phyloP scores from a whole-genome alignment of 129 eudicot genomes.

The Centrapalus pauciflorus region DNA sequence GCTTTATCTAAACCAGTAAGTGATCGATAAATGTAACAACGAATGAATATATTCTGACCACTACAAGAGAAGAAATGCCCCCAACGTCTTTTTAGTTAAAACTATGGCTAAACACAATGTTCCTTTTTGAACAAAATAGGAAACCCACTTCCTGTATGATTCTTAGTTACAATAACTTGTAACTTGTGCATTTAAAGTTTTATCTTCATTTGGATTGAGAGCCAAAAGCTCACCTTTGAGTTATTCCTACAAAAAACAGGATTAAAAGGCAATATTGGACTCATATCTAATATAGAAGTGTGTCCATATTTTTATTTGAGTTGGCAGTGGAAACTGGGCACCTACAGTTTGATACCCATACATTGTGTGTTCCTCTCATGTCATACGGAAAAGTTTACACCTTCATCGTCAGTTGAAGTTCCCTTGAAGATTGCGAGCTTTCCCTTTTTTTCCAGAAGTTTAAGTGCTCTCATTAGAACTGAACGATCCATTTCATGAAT shows the following conservation, averaged over 20 bases:
- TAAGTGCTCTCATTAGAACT: slow-evolving; percentile 69
- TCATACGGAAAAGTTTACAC: slow-evolving; percentile 59
- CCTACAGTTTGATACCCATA: neutral
- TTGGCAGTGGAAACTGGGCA: neutral
- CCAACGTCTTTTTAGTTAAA: slow-evolving; percentile 16
- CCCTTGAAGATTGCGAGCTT: slow-evolving; percentile 81
- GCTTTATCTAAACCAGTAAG: slow-evolving; percentile 4
- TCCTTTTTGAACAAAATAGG: slow-evolving; percentile 28
- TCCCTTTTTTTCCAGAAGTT: slow-evolving; percentile 64
- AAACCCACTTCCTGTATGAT: slow-evolving; percentile 26
- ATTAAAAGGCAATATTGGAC: slow-evolving; percentile 1
- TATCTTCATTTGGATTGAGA: slow-evolving; percentile 8
- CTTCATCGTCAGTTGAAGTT: slow-evolving; percentile 82
- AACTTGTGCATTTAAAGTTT: slow-evolving; percentile 16
- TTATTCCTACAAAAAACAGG: slow-evolving; percentile 5
- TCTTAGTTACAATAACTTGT: slow-evolving; percentile 10
- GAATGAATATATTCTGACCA: slow-evolving; percentile 34
- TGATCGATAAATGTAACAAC: slow-evolving; percentile 10
- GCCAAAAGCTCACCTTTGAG: slow-evolving; percentile 11
- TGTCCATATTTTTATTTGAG: neutral
- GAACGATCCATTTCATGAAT: slow-evolving; percentile 77
- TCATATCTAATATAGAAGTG: neutral
- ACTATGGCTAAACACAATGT: slow-evolving; percentile 9
- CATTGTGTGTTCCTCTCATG: neutral
- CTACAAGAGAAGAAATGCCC: slow-evolving; percentile 14